phyloP scores from a whole-genome alignment of 73 alveolate species.

The Uronychia setigera region DNA sequence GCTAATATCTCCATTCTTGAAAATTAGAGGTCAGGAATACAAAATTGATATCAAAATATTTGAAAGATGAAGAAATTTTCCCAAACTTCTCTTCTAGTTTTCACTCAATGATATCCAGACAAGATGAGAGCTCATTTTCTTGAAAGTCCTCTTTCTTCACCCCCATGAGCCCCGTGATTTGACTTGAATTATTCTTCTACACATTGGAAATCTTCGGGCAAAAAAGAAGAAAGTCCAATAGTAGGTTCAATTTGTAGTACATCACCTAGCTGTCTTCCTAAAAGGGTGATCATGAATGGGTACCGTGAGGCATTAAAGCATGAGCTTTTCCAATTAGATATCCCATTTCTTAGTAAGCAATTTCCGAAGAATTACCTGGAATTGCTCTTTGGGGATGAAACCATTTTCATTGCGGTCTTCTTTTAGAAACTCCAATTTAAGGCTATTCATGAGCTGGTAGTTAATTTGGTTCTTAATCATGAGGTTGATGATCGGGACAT shows the following conservation, averaged over 20 bases:
- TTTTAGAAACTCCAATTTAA: neutral
- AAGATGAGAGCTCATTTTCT: neutral
- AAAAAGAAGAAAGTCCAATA: neutral
- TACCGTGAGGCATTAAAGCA: neutral
- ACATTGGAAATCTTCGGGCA: neutral
- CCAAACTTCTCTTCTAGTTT: neutral
- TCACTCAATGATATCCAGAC: neutral
- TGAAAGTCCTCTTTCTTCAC: neutral
- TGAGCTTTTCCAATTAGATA: neutral
- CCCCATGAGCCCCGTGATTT: neutral
- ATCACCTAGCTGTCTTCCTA: neutral
- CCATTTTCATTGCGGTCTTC: neutral
- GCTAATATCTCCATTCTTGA: neutral
- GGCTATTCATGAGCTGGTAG: neutral
- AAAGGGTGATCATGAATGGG: neutral
- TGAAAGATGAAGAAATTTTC: neutral
- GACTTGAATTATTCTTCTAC: neutral
- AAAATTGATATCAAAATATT: neutral
- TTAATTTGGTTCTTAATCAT: neutral
- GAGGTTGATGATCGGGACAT: neutral
- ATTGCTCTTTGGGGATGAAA: neutral
- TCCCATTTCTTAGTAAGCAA: neutral
- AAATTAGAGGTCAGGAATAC: neutral
- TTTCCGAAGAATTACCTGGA: neutral
- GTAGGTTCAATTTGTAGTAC: neutral